Conservation (phyloP, 495 filamentous ascomycete species). For the Daldinia decipiens region DNA sequence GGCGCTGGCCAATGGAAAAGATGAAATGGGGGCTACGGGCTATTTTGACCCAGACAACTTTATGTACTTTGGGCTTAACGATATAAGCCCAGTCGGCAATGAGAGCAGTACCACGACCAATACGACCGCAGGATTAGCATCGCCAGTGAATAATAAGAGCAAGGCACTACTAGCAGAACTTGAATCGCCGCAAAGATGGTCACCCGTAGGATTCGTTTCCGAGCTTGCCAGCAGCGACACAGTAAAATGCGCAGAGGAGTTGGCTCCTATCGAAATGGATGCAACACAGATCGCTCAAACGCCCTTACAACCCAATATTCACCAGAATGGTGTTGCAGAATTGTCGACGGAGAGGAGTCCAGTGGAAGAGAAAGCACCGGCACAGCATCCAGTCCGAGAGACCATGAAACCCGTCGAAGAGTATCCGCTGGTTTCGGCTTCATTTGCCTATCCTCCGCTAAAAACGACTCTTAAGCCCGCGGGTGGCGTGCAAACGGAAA, state of each 20-base stretch:
- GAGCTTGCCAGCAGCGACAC: constrained; percentile 54
- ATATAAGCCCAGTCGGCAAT: constrained; percentile 49
- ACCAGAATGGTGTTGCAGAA: constrained; percentile 34
- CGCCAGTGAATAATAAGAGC: constrained; percentile 5
- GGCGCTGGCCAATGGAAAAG: constrained; percentile 21
- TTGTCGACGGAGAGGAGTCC: constrained; percentile 50
- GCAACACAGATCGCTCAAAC: constrained; percentile 34
- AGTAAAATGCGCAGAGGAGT: constrained; percentile 52
- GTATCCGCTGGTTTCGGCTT: constrained; percentile 45
- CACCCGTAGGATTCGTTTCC: constrained; percentile 56
- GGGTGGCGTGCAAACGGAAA: constrained; percentile 9
- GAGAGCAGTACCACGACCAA: constrained; percentile 36
- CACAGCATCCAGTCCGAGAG: constrained; percentile 13
- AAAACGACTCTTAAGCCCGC: constrained; percentile 13
- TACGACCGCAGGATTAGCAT: neutral
- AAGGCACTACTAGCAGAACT: constrained; percentile 39
- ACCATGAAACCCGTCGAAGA: constrained; percentile 33
- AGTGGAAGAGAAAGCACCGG: constrained; percentile 39
- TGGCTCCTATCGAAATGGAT: constrained; percentile 57
- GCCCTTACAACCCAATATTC: constrained; percentile 31
- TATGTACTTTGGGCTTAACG: constrained; percentile 55
- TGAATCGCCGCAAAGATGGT: constrained; percentile 25
- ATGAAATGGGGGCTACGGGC: constrained; percentile 46
- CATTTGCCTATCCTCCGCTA: constrained; percentile 44
- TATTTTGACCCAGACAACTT: constrained; percentile 57